Base-by-base conservation (phyloP, 164 flowering plant species). In the Liriodendron chinense region DNA sequence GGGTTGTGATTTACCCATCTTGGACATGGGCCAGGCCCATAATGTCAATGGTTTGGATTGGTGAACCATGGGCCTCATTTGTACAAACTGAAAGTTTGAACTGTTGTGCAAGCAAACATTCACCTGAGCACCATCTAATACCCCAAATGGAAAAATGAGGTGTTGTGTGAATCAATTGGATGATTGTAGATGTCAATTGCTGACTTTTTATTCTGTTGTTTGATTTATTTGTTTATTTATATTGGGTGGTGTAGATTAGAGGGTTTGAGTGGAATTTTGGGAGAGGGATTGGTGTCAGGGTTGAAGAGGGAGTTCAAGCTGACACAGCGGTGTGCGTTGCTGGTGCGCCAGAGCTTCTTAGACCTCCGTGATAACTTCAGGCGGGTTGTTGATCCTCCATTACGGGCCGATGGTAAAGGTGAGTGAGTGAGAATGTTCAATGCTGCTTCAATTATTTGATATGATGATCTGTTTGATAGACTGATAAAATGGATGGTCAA, bases 321-420 rank as follows among this genome's bases (percentile, higher is more conserved):
- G 24, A 82, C 92, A 0, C 81, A 76, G 84, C 79, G 92, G 25
- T 75, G 71, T 12, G 87, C 94, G 1, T 77, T 92, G 83, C 88
- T 92, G 4, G 87, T 92, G 68, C 85, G 95, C 20, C 85, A 85
- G 78, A 84, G 86, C 66, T 92, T 91, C 79, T 82, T 92, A 83
- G 92, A 91, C 73, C 89, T 92, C 69, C 91, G 97, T 0, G 94
- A 92, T 61, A 88, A 92, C 76, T 91, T 89, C 53, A 85, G 94
- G 72, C 91, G 92, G 22, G 76, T 92, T 63, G 94, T 90, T 79
- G 95, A 90, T 84, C 94, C 97, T 4, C 80, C 97, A 3, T 49
- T 84, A 77, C 53, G 69, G 25, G 70, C 82, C 9, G 69, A 65
- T 59, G 80, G 82, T 64, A 88, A 87, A 85, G 80, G 88, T 89